Percentiles rank a stretch among this genome's conserved stretches.
Conservation (phyloP, 345 rosid species). For the Citrus australasica region DNA sequence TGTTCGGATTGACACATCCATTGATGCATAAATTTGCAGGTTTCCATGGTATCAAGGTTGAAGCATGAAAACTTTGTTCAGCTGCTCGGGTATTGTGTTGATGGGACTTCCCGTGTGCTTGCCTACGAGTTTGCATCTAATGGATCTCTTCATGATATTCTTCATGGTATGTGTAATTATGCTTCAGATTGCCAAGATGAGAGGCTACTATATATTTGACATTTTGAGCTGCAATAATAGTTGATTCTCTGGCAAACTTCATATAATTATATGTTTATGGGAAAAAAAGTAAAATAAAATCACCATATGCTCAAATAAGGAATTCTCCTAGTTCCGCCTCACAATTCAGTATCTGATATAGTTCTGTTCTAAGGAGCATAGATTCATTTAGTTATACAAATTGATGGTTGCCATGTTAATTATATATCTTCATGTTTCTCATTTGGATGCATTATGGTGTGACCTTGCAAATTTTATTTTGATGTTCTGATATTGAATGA, state of each 20-base stretch:
- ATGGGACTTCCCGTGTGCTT: conserved; percentile 64
- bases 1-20: neutral
- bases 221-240: neutral
- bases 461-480: neutral
- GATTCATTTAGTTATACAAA: neutral
- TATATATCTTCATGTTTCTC: neutral
- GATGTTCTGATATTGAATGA: neutral
- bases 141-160: conserved; percentile 86
- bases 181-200: neutral
- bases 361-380: neutral
- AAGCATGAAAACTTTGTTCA: conserved; percentile 68
- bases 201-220: neutral
- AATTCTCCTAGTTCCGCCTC: neutral
- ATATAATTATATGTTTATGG: neutral
- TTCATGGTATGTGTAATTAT: conserved; percentile 48
- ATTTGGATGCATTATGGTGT: neutral
- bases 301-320: neutral
- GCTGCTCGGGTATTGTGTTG: conserved; percentile 71
- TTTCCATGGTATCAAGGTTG: conserved; percentile 75
- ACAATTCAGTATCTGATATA: neutral
- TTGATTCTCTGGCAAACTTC: neutral
- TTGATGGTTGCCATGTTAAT: neutral
- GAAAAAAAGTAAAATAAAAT: neutral
- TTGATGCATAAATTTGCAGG: conserved; percentile 32
- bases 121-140: conserved; percentile 78